Evolutionary conservation across 2,329 filamentous ascomycete species (phyloP).

Genomic region (Xylariaceae sp.): DNA sequence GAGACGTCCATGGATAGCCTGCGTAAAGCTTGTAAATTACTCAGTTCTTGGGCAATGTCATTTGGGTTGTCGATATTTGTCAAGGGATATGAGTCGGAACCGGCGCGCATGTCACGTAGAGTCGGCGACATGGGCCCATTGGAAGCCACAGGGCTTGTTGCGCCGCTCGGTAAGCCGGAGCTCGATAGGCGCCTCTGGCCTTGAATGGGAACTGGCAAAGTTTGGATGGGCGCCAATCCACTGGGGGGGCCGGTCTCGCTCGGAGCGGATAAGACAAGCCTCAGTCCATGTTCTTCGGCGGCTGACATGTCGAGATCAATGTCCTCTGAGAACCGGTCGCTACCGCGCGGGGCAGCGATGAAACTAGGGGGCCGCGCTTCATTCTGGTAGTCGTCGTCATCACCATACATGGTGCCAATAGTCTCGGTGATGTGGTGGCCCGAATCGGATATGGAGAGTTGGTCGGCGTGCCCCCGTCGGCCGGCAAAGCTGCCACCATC

Average conservation of each 20-base stretch:
- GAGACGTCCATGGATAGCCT: slow-evolving; percentile 92
- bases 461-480: slow-evolving; percentile 53
- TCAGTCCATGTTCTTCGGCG: slow-evolving; percentile 37
- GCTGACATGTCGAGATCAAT: slow-evolving; percentile 29
- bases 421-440: slow-evolving; percentile 92
- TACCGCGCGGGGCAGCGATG: slow-evolving; percentile 53
- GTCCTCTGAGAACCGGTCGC: slow-evolving; percentile 42
- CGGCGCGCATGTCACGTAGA: slow-evolving; percentile 50
- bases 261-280: slow-evolving; percentile 42
- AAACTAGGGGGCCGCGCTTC: slow-evolving; percentile 67
- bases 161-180: slow-evolving; percentile 35
- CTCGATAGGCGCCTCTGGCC: slow-evolving; percentile 35
- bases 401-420: slow-evolving; percentile 85
- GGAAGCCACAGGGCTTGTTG: slow-evolving; percentile 28
- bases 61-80: slow-evolving; percentile 87
- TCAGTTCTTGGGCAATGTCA: slow-evolving; percentile 85
- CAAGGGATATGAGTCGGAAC: slow-evolving; percentile 72
- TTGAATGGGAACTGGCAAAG: slow-evolving; percentile 35
- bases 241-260: slow-evolving; percentile 30
- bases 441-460: slow-evolving; percentile 72
- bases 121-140: slow-evolving; percentile 44
- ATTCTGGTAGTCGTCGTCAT: slow-evolving; percentile 54
- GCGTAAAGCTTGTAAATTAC: slow-evolving; percentile 82
- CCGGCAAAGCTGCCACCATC: slow-evolving; percentile 51
- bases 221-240: slow-evolving; percentile 38